phyloP scores from a whole-genome alignment of 805 yeast species.

The Lachancea kluyveri region DNA sequence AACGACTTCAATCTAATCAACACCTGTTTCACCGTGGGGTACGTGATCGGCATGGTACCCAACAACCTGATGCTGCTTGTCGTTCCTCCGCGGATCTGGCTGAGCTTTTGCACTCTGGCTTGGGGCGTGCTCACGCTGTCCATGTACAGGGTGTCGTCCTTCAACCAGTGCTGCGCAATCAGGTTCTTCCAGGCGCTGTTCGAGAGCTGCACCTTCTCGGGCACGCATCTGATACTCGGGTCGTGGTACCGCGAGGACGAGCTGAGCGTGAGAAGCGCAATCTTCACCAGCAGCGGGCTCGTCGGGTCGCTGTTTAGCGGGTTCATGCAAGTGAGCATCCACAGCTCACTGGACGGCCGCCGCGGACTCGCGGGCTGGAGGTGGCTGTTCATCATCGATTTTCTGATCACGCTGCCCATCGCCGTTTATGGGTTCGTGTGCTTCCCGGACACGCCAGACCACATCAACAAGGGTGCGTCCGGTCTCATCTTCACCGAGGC shows the following conservation, averaged over 20 bases:
- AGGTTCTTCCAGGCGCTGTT: conserved; percentile 57
- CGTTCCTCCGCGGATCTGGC: conserved; percentile 52
- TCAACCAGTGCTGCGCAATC: conserved; percentile 46
- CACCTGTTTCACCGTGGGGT: conserved; percentile 56
- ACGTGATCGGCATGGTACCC: conserved; percentile 57
- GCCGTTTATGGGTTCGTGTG: conserved; percentile 49
- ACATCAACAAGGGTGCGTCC: conserved; percentile 23
- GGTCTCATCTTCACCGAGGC: conserved; percentile 35
- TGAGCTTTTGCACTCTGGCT: conserved; percentile 44
- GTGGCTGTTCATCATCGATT: conserved; percentile 63
- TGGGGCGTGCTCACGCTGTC: conserved; percentile 56
- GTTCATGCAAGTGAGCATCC: conserved; percentile 52
- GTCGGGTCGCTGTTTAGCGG: conserved; percentile 51
- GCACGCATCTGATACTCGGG: conserved; percentile 49
- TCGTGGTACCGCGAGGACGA: conserved; percentile 47
- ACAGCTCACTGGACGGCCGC: conserved; percentile 38
- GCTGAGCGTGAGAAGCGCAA: conserved; percentile 44
- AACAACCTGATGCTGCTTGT: conserved; percentile 46
- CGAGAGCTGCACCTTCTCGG: conserved; percentile 52
- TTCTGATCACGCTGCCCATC: conserved; percentile 51
- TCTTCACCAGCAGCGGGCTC: conserved; percentile 49
- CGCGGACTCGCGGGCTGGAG: conserved; percentile 58
- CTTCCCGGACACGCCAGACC: conserved; percentile 57
- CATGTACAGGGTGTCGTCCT: conserved; percentile 41
- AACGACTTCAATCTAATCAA: conserved; percentile 45